Conservation (phyloP, 805 yeast species). For the Zygosaccharomyces lentus region DNA sequence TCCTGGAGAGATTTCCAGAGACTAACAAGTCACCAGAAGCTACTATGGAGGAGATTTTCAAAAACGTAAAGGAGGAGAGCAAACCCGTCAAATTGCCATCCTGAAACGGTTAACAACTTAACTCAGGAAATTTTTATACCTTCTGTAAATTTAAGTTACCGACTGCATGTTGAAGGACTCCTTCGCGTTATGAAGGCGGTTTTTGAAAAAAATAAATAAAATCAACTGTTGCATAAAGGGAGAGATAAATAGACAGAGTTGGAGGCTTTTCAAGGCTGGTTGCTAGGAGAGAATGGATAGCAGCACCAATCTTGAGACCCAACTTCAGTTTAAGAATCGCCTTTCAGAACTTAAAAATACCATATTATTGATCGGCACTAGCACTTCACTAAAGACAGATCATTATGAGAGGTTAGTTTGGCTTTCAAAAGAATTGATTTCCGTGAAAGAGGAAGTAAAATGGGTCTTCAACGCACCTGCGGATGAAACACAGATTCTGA, state of each 20-base stretch:
- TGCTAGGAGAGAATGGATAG: slow-evolving; percentile 5
- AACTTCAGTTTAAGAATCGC: slow-evolving; percentile 1
- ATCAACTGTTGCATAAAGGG: background rate
- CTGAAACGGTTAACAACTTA: background rate
- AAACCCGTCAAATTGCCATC: slow-evolving; percentile 17
- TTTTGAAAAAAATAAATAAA: background rate
- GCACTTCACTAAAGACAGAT: slow-evolving; percentile 4
- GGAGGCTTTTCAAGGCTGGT: background rate
- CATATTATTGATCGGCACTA: background rate
- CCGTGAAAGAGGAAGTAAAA: slow-evolving; percentile 2
- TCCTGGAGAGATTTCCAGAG: slow-evolving; percentile 7
- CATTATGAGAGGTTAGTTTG: slow-evolving; percentile 1
- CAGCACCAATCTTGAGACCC: slow-evolving; percentile 1
- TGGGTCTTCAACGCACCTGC: slow-evolving; percentile 7
- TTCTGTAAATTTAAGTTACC: slow-evolving; percentile 5
- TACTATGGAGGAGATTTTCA: slow-evolving; percentile 21
- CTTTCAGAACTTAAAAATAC: slow-evolving; percentile 8
- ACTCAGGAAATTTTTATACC: background rate
- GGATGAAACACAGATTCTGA: slow-evolving; percentile 5
- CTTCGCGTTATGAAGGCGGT: background rate
- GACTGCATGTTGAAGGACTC: slow-evolving; percentile 5
- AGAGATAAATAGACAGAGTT: background rate
- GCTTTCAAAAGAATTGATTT: slow-evolving; percentile 6
- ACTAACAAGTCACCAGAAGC: slow-evolving; percentile 10
- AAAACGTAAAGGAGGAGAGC: slow-evolving; percentile 21